Evolutionary conservation across 2,329 filamentous ascomycete species (phyloP).

Genomic region (Fusarium agapanthi): DNA sequence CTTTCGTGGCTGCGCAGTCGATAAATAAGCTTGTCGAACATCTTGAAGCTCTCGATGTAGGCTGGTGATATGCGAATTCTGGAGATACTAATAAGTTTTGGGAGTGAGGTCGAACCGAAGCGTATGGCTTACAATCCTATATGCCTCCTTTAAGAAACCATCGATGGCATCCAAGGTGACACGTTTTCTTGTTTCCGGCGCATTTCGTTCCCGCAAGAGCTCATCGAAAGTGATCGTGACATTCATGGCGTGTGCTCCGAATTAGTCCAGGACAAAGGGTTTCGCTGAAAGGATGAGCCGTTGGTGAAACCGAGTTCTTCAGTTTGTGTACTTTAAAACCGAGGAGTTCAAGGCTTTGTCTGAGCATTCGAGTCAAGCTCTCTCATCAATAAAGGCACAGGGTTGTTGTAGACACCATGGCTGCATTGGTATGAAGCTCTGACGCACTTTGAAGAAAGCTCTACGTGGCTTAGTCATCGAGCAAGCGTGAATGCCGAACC

Average conservation of each 20-base stretch:
- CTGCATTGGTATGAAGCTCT: slow-evolving; percentile 35
- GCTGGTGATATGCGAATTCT: slow-evolving; percentile 87
- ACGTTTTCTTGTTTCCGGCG: slow-evolving; percentile 52
- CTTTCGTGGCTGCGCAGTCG: slow-evolving; percentile 73
- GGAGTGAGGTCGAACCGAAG: slow-evolving; percentile 11
- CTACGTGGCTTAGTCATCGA: slow-evolving; percentile 38
- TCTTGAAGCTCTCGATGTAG: slow-evolving; percentile 82
- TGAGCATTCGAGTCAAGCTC: slow-evolving; percentile 15
- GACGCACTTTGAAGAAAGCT: slow-evolving; percentile 29
- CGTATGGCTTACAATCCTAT: slow-evolving; percentile 76
- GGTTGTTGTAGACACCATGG: slow-evolving; percentile 42
- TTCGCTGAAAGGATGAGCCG: not conserved
- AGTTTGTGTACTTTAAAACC: not conserved
- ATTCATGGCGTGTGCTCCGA: slow-evolving; percentile 57
- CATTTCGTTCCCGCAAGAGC: slow-evolving; percentile 68
- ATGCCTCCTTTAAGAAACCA: slow-evolving; percentile 92
- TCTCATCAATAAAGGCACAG: slow-evolving; percentile 14
- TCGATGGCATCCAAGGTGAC: slow-evolving; percentile 69
- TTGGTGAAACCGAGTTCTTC: not conserved
- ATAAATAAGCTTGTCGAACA: slow-evolving; percentile 91
- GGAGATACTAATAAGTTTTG: slow-evolving; percentile 30
- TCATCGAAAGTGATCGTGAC: slow-evolving; percentile 75
- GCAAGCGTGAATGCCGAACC: not conserved
- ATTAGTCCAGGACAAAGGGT: slow-evolving; percentile 1
- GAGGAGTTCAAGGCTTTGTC: slow-evolving; percentile 5